Evolutionary conservation across 1,284 basidiomycete species (phyloP).

Genomic region (Erythrobasidium hasegawianum): DNA sequence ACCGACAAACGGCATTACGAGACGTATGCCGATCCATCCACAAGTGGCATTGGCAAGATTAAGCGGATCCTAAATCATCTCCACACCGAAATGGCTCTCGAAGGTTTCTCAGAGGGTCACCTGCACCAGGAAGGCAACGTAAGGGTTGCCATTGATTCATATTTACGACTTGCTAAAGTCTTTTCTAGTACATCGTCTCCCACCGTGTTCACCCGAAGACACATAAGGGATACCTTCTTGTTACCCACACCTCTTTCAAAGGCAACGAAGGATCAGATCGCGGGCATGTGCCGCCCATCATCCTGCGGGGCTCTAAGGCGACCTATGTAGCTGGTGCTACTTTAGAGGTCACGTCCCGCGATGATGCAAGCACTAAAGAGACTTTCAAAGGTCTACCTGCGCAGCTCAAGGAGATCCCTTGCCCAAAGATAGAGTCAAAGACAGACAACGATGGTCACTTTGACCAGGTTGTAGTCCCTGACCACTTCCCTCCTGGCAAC

Average conservation of each 20-base stretch:
- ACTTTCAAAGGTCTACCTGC: conserved; percentile 70
- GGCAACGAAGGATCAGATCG: conserved; percentile 63
- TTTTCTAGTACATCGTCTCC: conserved; percentile 87
- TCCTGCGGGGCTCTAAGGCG: conserved; percentile 70
- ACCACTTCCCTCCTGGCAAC: conserved; percentile 83
- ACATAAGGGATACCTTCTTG: conserved; percentile 82
- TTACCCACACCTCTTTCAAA: conserved; percentile 82
- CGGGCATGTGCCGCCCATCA: conserved; percentile 73
- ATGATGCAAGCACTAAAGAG: conserved; percentile 57
- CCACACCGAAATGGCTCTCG: conserved; percentile 81
- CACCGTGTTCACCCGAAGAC: conserved; percentile 86
- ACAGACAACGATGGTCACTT: conserved; percentile 67
- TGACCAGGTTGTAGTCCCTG: conserved; percentile 73
- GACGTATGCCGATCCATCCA: conserved; percentile 49
- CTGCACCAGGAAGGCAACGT: conserved; percentile 92
- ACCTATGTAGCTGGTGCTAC: conserved; percentile 74
- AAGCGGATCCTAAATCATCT: conserved; percentile 81
- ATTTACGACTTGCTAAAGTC: neutral
- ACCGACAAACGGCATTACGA: conserved; percentile 75
- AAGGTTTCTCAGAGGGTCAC: conserved; percentile 79
- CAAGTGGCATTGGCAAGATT: conserved; percentile 62
- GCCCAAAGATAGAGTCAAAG: conserved; percentile 43
- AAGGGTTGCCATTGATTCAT: conserved; percentile 49
- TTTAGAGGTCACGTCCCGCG: conserved; percentile 64
- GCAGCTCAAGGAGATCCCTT: conserved; percentile 62